These are phyloP conservation scores for Medakamo hakoo DNA, from an alignment of 139 green algal genomes.

Conservation along the genomic window DNA sequence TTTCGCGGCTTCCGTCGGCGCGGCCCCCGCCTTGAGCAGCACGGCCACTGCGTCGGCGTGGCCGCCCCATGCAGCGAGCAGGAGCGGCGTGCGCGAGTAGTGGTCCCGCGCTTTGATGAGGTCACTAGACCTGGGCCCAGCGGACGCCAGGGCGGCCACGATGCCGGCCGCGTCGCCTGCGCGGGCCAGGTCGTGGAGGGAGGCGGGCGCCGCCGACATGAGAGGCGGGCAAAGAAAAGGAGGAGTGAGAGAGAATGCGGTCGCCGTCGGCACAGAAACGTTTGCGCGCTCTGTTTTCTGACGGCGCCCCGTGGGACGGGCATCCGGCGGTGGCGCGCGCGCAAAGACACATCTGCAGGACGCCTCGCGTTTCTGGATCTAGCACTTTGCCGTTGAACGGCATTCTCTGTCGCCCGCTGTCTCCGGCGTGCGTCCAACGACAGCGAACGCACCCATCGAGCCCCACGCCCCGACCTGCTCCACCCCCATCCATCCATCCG, in stretches of 20 bases:
- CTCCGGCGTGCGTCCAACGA: too few relatives aligned
- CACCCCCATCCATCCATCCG: too few relatives aligned
- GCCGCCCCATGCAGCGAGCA: conserved; percentile 64
- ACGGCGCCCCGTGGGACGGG: too few relatives aligned
- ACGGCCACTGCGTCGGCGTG: conserved; percentile 36
- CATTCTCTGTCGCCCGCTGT: too few relatives aligned
- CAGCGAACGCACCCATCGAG: too few relatives aligned
- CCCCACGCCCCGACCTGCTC: too few relatives aligned
- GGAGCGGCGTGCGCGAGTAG: conserved; percentile 41
- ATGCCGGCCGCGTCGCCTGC: conserved; percentile 14
- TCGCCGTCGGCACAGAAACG: background rate
- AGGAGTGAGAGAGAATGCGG: background rate
- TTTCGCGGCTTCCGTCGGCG: conserved; percentile 16
- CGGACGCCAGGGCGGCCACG: conserved; percentile 13
- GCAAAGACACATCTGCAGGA: too few relatives aligned
- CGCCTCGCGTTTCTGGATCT: too few relatives aligned
- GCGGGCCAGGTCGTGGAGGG: conserved; percentile 22
- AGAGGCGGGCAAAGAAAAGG: background rate
- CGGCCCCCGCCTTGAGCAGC: conserved; percentile 32
- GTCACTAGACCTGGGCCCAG: conserved; percentile 5
- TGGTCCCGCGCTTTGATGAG: conserved; percentile 27
- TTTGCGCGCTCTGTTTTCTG: conserved; percentile 2
- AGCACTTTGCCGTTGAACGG: too few relatives aligned
- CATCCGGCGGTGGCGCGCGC: too few relatives aligned
- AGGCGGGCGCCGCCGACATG: background rate